phyloP scores from a whole-genome alignment of 371 early-diverging fungal genomes.

The Mucor sp. region DNA sequence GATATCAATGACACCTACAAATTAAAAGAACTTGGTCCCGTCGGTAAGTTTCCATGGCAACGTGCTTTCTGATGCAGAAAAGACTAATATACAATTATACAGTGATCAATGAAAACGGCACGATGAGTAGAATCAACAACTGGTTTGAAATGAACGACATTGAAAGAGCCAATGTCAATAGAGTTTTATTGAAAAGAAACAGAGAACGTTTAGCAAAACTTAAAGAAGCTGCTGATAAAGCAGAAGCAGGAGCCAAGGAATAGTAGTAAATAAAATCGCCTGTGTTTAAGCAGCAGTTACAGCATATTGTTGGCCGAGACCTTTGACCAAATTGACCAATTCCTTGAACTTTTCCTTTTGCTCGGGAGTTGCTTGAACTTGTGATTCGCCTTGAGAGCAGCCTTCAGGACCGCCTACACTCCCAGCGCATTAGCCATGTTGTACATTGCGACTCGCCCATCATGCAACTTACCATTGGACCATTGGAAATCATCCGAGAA shows the following conservation, averaged over 20 bases:
- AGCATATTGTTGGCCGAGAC: conserved; percentile 30
- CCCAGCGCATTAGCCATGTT: not conserved
- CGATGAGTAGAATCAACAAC: conserved; percentile 71
- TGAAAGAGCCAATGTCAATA: conserved; percentile 64
- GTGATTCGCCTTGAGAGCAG: conserved; percentile 30
- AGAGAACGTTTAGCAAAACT: conserved; percentile 52
- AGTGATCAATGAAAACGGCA: conserved; percentile 71
- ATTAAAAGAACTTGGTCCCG: conserved; percentile 56
- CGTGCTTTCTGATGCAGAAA: not conserved
- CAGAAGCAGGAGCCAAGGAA: conserved; percentile 5
- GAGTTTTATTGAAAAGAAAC: conserved; percentile 72
- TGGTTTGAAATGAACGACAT: conserved; percentile 74
- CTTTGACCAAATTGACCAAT: conserved; percentile 30
- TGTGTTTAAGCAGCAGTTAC: conserved; percentile 13
- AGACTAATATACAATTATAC: not conserved
- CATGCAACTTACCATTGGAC: conserved; percentile 39
- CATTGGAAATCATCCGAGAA: conserved; percentile 48
- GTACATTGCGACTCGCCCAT: not conserved
- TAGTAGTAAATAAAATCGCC: not conserved
- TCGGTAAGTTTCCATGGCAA: conserved; percentile 36
- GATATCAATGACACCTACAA: conserved; percentile 56
- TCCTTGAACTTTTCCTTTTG: conserved; percentile 42
- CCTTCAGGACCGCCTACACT: conserved; percentile 48
- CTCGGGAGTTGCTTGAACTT: conserved; percentile 31
- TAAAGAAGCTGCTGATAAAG: conserved; percentile 24